These are phyloP conservation scores for Blastosporella zonata DNA, from an alignment of 1,284 basidiomycete genomes.

Conservation along the genomic window DNA sequence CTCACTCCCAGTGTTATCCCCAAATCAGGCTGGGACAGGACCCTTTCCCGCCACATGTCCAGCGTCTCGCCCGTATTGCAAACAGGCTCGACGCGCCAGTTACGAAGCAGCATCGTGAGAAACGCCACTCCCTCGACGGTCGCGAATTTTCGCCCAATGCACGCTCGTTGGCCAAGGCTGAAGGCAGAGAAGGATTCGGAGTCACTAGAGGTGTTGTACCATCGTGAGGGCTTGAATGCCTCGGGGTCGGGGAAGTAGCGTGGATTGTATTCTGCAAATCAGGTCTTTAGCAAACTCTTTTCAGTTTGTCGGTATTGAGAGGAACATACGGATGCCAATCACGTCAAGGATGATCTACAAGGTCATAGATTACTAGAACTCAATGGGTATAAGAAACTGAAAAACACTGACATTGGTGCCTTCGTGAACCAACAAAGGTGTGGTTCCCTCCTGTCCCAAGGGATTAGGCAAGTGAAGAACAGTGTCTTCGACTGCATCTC, in stretches of 20 bases:
- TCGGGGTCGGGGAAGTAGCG: constrained; percentile 34
- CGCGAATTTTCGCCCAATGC: constrained; percentile 55
- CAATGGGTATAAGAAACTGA: neutral
- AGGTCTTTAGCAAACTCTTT: neutral
- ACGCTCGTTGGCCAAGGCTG: constrained; percentile 50
- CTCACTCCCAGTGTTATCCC: constrained; percentile 38
- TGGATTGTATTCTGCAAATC: constrained; percentile 32
- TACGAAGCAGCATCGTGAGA: constrained; percentile 46
- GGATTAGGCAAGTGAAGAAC: constrained; percentile 30
- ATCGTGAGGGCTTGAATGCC: constrained; percentile 32
- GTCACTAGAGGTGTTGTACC: constrained; percentile 30
- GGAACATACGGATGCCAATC: constrained; percentile 46
- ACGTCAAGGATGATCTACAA: constrained; percentile 44
- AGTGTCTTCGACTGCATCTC: constrained; percentile 31
- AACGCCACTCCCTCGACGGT: constrained; percentile 49
- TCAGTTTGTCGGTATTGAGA: neutral
- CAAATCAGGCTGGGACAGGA: constrained; percentile 37
- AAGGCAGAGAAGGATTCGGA: constrained; percentile 45
- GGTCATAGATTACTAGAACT: neutral
- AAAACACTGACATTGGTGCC: constrained; percentile 21
- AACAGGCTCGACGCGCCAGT: constrained; percentile 47
- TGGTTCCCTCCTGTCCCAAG: constrained; percentile 27
- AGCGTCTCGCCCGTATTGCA: constrained; percentile 40
- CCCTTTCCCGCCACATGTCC: constrained; percentile 41
- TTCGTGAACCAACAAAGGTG: constrained; percentile 26